phyloP scores from a whole-genome alignment of 371 early-diverging fungal species.

The Mucor indicus region DNA sequence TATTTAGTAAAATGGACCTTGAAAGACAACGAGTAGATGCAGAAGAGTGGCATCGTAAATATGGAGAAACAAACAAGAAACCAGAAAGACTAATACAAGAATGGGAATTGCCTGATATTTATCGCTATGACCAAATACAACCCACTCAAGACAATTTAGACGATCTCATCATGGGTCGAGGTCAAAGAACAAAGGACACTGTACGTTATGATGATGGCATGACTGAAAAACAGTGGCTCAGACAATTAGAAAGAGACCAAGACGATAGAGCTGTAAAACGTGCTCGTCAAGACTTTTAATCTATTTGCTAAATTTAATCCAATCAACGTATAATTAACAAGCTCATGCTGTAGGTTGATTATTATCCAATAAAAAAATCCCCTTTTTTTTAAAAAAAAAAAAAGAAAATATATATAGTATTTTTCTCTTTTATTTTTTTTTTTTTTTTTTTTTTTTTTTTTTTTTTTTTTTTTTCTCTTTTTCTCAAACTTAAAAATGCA shows the following conservation, averaged over 20 bases:
- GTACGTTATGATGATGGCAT: constrained; percentile 91
- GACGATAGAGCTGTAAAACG: constrained; percentile 10
- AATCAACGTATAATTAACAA: constrained; percentile 7
- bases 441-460: not conserved
- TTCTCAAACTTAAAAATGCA: not conserved
- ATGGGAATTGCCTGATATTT: constrained; percentile 84
- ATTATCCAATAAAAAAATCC: too few species aligned
- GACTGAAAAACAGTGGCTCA: constrained; percentile 91
- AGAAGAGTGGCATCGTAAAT: constrained; percentile 38
- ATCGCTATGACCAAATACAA: constrained; percentile 52
- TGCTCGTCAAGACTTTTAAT: constrained; percentile 5
- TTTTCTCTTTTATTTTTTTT: too few species aligned
- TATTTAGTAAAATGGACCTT: constrained; percentile 44
- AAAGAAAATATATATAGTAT: too few species aligned
- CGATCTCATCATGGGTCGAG: constrained; percentile 57
- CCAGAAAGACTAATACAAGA: constrained; percentile 83
- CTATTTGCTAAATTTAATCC: not conserved
- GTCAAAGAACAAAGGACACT: constrained; percentile 62
- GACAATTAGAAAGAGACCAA: constrained; percentile 14
- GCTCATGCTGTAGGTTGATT: constrained; percentile 13
- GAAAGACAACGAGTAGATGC: constrained; percentile 39
- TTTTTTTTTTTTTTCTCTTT: not conserved
- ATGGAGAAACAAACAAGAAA: constrained; percentile 42
- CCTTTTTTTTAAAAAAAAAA: not conserved
- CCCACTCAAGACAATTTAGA: constrained; percentile 39